Base-by-base conservation (phyloP, 1,284 basidiomycete genomes). In the Ustilago xerochloae region DNA sequence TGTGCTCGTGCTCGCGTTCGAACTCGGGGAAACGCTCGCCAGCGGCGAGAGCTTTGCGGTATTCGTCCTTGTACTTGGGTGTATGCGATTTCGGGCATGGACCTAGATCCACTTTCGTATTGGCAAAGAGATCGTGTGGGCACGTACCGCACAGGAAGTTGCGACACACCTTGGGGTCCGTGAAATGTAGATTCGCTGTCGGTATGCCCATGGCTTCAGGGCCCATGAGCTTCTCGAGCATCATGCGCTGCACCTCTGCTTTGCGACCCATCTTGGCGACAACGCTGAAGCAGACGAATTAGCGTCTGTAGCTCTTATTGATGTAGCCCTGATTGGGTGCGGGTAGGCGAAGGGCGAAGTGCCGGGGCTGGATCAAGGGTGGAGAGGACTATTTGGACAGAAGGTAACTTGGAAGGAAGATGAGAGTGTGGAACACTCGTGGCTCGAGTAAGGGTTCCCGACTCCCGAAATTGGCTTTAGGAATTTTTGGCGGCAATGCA, bases 81-180 rank as follows among this genome's bases (percentile, higher is more conserved):
- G 93, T 93, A 85, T 99, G 97, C 20, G 94, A 93, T 85, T 96
- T 96, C 4, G 97, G 94, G 85, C 97, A 99, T 56, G 95, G 92
- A 24, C 97, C 97, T 12, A 99, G 88, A 86, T 99, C 97, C 93
- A 99, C 99, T 96, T 98, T 98, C 95, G 97, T 99, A 85, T 99
- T 99, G 51, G 94, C 97, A 86, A 99, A 99, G 41, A 99, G 89
- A 8, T 94, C 90, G 85, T 99, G 97, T 4, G 97, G 94, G 85
- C 97, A 99, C 20, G 93, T 95, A 56, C 97, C 97, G 81, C 97
- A 99, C 28, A 99, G 87, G 87, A 94, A 99, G 87, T 99, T 97
- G 82, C 93, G 89, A 89, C 97, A 99, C n/a, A 99, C 97, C 88
- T 98, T 98, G 80, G 94, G 93, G 85, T 97, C 93, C 63, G 91